Evolutionary conservation across 495 filamentous ascomycete species (phyloP).

Genomic region (Hyaloscypha bicolor): DNA sequence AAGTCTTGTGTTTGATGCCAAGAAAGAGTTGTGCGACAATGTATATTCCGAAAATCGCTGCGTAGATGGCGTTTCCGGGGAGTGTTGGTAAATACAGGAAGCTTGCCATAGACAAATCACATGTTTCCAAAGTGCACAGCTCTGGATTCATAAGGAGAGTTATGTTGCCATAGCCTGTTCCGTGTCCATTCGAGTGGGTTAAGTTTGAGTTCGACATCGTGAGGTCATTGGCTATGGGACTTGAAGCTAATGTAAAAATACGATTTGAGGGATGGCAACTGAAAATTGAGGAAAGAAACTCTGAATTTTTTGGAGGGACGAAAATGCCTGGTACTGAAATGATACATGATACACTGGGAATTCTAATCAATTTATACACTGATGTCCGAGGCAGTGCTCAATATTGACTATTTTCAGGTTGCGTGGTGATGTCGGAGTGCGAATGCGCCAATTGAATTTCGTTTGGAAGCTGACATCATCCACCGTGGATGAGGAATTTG

Average conservation of each 20-base stretch:
- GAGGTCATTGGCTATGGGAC: neutral
- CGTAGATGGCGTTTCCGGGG: slow-evolving; percentile 1
- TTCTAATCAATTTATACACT: neutral
- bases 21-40: slow-evolving; percentile 31
- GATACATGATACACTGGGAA: slow-evolving; percentile 1
- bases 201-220: slow-evolving; percentile 21
- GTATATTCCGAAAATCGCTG: slow-evolving; percentile 34
- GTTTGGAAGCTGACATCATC: too few relatives aligned
- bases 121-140: slow-evolving; percentile 35
- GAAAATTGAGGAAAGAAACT: neutral
- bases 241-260: neutral
- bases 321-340: neutral
- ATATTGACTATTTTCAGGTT: neutral
- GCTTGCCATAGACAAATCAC: slow-evolving; percentile 38
- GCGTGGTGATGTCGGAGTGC: neutral
- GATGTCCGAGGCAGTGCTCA: neutral
- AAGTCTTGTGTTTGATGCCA: slow-evolving; percentile 28
- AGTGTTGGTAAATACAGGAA: slow-evolving; percentile 7
- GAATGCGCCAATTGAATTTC: too few relatives aligned
- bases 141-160: slow-evolving; percentile 24
- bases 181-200: slow-evolving; percentile 11
- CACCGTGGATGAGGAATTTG: too few relatives aligned
- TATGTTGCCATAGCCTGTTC: slow-evolving; percentile 19
- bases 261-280: neutral
- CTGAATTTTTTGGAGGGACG: neutral